Base-by-base conservation (phyloP, 116 monocot genomes). In the Posidonia oceanica region DNA sequence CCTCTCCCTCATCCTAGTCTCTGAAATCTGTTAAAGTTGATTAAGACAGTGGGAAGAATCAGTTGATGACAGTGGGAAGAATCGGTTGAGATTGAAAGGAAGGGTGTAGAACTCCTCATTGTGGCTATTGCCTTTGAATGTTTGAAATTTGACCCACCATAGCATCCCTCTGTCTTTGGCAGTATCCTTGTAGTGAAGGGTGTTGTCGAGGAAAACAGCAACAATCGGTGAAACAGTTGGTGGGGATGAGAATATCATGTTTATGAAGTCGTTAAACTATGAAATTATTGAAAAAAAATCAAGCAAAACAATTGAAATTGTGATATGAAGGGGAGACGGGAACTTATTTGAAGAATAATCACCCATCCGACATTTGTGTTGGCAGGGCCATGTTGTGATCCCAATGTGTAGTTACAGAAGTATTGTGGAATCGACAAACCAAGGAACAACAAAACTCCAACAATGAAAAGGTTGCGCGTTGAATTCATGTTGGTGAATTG, bases 401-500 rank as follows among this genome's bases (percentile, higher is more conserved):
- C 73, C 7, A 58, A 21, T n/a, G 78, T 75, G 68, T 87, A 97
- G 64, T 72, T 78, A 66, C 82, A 82, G 84, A 97, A 97, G 74
- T 97, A 97, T 36, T 97, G 76, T 0, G 97, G 97, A 61, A 97
- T 76, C 17, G 97, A 97, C 0, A 97, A 72, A 14, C 97, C 97
- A 1, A 97, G 97, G 76, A 97, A 97, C 39, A 97, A 72, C 8
- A 89, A 79, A 64, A 92, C 85, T 8, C 97, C 92, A 0, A 61
- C 66, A 58, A 97, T 97, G 80, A 91, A 92, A 69, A 89, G 86
- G 75, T 87, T 97, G 51, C 97, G 79, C 92, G 92, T 87, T 8
- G 97, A 97, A 79, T 98, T 98, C 98, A 98, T 98, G 84, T 98
- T 98, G 51, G 98, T 98, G 82, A 98, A 98, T 79, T 97, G 97